A percentile compares a stretch with the other conserved stretches of the same genome.
Evolutionary conservation across 2,329 filamentous ascomycete species (phyloP).

Genomic region (Calonectria hongkongensis): DNA sequence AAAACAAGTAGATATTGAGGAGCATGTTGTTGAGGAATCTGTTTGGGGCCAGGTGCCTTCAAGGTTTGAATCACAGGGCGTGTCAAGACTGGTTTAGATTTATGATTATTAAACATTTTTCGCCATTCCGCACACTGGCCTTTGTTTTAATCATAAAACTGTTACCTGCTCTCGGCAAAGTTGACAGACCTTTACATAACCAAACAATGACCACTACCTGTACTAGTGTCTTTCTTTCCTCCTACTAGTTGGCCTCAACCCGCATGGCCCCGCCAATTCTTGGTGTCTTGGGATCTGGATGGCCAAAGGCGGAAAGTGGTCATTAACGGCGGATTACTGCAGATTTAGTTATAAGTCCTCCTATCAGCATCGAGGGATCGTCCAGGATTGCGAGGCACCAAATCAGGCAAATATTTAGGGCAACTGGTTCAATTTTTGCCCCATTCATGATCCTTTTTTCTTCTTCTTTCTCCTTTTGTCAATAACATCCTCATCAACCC

Average conservation of each 20-base stretch:
- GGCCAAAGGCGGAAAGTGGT: constrained; percentile 9
- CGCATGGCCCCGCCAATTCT: background rate
- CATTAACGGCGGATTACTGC: constrained; percentile 5
- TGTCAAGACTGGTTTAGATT: background rate
- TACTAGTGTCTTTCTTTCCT: background rate
- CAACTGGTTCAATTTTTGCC: constrained; percentile 1
- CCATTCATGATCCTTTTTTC: background rate
- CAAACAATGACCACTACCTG: constrained; percentile 12
- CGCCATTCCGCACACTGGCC: background rate
- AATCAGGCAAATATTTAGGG: constrained; percentile 12
- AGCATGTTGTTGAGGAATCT: constrained; percentile 8
- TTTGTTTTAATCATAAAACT: constrained; percentile 2
- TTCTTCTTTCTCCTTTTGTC: background rate
- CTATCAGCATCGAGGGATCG: constrained; percentile 34
- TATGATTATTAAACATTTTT: background rate
- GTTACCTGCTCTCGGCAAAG: constrained; percentile 11
- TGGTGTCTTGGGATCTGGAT: background rate
- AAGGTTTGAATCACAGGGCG: background rate
- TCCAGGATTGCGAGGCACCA: constrained; percentile 8
- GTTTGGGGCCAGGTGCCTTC: background rate
- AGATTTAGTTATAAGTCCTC: constrained; percentile 13
- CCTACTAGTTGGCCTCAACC: background rate
- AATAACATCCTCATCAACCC: background rate
- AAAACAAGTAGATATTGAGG: background rate
- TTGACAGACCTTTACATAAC: constrained; percentile 8